Conservation (phyloP, 345 rosid species). For the Gossypium herbaceum region DNA sequence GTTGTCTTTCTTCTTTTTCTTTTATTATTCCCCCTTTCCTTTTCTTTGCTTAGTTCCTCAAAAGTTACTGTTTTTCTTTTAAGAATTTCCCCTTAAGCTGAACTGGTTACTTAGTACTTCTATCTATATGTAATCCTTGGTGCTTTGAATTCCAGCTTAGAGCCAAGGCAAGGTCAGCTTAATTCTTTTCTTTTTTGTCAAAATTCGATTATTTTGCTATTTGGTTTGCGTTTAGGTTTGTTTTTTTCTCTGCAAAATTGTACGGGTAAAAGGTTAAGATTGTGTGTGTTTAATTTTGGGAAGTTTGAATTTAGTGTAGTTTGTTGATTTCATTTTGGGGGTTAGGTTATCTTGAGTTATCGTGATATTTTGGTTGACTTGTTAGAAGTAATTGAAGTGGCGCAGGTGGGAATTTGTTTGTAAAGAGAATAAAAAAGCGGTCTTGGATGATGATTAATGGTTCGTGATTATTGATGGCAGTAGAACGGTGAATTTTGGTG, state of each 20-base stretch:
- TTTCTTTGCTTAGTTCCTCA: not conserved
- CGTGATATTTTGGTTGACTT: not conserved
- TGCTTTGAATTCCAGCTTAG: not conserved
- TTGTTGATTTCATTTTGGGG: not conserved
- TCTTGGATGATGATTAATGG: slow-evolving; percentile 15
- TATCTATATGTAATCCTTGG: not conserved
- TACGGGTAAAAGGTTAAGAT: not conserved
- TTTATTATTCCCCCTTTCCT: not conserved
- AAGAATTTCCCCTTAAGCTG: no score
- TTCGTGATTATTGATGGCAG: slow-evolving; percentile 37
- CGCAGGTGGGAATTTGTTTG: not conserved
- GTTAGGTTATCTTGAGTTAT: not conserved
- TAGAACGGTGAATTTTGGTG: slow-evolving; percentile 32
- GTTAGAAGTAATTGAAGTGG: not conserved
- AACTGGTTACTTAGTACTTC: not conserved
- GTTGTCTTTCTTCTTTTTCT: not conserved
- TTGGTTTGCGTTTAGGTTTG: not conserved
- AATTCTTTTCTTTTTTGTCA: not conserved
- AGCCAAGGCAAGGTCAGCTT: not conserved
- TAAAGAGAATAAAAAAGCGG: not conserved
- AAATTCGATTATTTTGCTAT: not conserved
- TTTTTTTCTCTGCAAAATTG: not conserved
- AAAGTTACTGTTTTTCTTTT: not conserved
- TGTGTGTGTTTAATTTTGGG: not conserved
- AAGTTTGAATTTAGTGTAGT: not conserved